Percentiles rank a stretch among this genome's conserved stretches.
phyloP scores from a whole-genome alignment of 768 basidiomycete genomes.

The Tulasnella sp. region DNA sequence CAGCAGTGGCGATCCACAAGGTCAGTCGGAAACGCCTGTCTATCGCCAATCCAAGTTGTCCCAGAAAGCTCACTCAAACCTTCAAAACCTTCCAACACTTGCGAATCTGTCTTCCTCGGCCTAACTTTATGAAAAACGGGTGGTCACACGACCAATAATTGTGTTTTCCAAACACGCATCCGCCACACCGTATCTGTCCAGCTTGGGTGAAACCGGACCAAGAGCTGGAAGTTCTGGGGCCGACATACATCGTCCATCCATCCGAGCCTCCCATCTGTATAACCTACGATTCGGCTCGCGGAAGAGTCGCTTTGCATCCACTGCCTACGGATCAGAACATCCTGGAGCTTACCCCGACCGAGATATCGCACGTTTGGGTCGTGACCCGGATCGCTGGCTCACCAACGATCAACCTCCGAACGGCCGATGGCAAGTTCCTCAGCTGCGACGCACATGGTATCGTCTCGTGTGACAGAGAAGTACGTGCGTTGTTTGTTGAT shows the following conservation, averaged over 20 bases:
- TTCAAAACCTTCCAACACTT: neutral
- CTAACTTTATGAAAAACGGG: neutral
- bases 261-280: slow-evolving; percentile 70
- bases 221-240: slow-evolving; percentile 66
- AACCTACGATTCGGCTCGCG: slow-evolving; percentile 67
- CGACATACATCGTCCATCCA: slow-evolving; percentile 77
- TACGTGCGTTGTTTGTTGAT: neutral
- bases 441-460: slow-evolving; percentile 80
- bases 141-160: neutral
- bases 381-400: slow-evolving; percentile 77
- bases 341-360: slow-evolving; percentile 59
- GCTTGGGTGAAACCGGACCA: slow-evolving; percentile 68
- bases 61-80: neutral
- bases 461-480: slow-evolving; percentile 69
- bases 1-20: slow-evolving; percentile 18
- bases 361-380: slow-evolving; percentile 88
- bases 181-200: slow-evolving; percentile 4
- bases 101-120: too few species aligned
- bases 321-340: neutral
- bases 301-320: slow-evolving; percentile 50
- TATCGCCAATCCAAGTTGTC: too few species aligned
- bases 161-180: neutral
- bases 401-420: slow-evolving; percentile 72
- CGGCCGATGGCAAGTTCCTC: slow-evolving; percentile 69
- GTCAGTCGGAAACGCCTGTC: neutral